phyloP scores from a whole-genome alignment of 2,329 filamentous ascomycete genomes.

The Claviceps digitariae region DNA sequence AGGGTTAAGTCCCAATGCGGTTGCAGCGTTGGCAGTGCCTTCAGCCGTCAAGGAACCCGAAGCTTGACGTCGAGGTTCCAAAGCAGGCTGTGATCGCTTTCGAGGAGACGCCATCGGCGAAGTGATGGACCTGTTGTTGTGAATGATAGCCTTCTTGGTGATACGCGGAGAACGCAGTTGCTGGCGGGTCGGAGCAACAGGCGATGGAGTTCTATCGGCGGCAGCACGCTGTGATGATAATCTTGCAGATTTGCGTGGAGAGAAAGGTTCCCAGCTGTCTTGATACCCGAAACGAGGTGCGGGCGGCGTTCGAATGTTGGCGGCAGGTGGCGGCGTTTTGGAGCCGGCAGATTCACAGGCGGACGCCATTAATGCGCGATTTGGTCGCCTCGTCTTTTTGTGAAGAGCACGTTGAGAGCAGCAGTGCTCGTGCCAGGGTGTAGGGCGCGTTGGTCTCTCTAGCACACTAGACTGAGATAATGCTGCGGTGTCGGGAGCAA shows the following conservation, averaged over 20 bases:
- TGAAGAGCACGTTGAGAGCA: slow-evolving; percentile 2
- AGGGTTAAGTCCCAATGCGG: slow-evolving; percentile 23
- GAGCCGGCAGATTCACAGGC: slow-evolving; percentile 4
- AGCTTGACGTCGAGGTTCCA: slow-evolving; percentile 33
- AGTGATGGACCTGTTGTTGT: slow-evolving; percentile 18
- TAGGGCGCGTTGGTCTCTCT: background rate
- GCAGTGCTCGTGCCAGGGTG: slow-evolving; percentile 2
- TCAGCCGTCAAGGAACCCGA: slow-evolving; percentile 32
- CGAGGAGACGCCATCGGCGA: slow-evolving; percentile 33
- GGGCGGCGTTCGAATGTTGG: slow-evolving; percentile 48
- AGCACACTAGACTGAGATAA: background rate
- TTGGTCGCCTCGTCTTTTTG: background rate
- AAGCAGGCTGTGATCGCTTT: slow-evolving; percentile 35
- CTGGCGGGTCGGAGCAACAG: slow-evolving; percentile 24
- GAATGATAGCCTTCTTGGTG: slow-evolving; percentile 17
- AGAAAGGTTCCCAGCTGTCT: slow-evolving; percentile 61
- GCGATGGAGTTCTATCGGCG: slow-evolving; percentile 42
- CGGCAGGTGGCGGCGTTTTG: slow-evolving; percentile 46
- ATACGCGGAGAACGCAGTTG: slow-evolving; percentile 19
- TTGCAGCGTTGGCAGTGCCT: slow-evolving; percentile 27
- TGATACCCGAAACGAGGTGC: slow-evolving; percentile 54
- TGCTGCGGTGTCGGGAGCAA: slow-evolving; percentile 7
- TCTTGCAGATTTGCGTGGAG: slow-evolving; percentile 55
- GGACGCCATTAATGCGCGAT: slow-evolving; percentile 15
- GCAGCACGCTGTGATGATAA: slow-evolving; percentile 41